These are phyloP conservation scores for Naganishia liquefaciens DNA, from an alignment of 1,284 basidiomycete species.

Conservation along the genomic window DNA sequence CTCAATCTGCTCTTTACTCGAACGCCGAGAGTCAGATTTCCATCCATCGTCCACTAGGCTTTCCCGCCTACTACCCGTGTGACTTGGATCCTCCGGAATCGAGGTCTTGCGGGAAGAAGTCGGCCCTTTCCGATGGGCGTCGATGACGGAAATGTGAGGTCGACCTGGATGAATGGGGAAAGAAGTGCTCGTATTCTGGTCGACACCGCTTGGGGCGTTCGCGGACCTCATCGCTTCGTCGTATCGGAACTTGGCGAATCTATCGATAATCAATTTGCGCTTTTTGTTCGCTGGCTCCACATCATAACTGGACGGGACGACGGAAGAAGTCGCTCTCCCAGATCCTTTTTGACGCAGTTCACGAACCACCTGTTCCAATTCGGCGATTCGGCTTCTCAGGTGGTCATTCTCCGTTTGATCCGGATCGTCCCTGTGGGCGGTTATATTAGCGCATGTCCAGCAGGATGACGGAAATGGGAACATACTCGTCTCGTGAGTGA, in stretches of 20 bases:
- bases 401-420: slow-evolving; percentile 77
- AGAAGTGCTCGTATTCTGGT: slow-evolving; percentile 6
- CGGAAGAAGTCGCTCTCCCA: slow-evolving; percentile 10
- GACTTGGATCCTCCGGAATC: slow-evolving; percentile 2
- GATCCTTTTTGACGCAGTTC: slow-evolving; percentile 58
- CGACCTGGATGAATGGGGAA: slow-evolving; percentile 3
- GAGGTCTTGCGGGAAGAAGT: slow-evolving; percentile 20
- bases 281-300: slow-evolving; percentile 37
- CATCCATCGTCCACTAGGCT: slow-evolving; percentile 1
- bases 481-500: slow-evolving; percentile 75
- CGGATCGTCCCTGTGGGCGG: slow-evolving; percentile 69
- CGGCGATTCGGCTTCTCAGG: slow-evolving; percentile 78
- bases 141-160: neutral
- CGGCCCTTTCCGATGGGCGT: neutral
- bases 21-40: slow-evolving; percentile 5
- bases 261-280: slow-evolving; percentile 49
- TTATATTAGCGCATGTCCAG: slow-evolving; percentile 19
- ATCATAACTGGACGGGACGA: neutral
- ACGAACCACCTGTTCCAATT: slow-evolving; percentile 81
- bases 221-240: slow-evolving; percentile 42
- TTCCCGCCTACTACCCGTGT: neutral
- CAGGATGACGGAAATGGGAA: slow-evolving; percentile 27
- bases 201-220: slow-evolving; percentile 8
- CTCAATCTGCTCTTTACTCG: slow-evolving; percentile 21
- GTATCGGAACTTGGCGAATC: slow-evolving; percentile 50